Percentiles rank a stretch among this genome's conserved stretches.
Conservation (phyloP, 1,139 yeast species). For the Lodderomyces jiufengensis region DNA sequence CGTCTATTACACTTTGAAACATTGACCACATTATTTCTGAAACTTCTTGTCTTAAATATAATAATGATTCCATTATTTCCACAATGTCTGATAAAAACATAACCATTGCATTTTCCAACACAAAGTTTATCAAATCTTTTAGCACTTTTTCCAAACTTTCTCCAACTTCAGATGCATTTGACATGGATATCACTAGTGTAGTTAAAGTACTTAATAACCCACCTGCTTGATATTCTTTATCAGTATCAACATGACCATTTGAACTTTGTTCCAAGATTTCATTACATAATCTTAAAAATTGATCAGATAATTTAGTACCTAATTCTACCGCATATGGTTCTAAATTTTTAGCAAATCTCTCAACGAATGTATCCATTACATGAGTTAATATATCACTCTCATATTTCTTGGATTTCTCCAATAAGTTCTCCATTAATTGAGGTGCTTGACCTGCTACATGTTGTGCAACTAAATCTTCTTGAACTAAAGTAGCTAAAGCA, state of each 20-base stretch:
- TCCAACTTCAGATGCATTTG: slow-evolving; percentile 45
- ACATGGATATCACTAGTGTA: slow-evolving; percentile 52
- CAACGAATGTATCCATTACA: slow-evolving; percentile 56
- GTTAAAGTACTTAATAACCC: slow-evolving; percentile 50
- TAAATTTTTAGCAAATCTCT: slow-evolving; percentile 48
- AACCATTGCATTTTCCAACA: slow-evolving; percentile 48
- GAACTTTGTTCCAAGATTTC: slow-evolving; percentile 37
- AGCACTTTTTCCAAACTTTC: slow-evolving; percentile 37
- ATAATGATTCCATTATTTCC: slow-evolving; percentile 48
- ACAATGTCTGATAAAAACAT: slow-evolving; percentile 46
- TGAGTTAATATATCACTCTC: slow-evolving; percentile 53
- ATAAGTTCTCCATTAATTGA: slow-evolving; percentile 48
- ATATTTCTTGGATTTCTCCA: slow-evolving; percentile 47
- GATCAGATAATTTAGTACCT: slow-evolving; percentile 44
- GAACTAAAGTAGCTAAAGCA: slow-evolving; percentile 48
- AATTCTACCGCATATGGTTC: slow-evolving; percentile 56
- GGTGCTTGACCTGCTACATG: slow-evolving; percentile 49
- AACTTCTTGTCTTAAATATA: slow-evolving; percentile 38
- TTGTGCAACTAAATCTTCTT: slow-evolving; percentile 45
- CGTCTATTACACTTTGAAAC: slow-evolving; percentile 38
- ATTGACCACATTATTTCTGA: slow-evolving; percentile 49
- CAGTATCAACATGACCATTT: slow-evolving; percentile 28
- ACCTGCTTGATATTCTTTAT: slow-evolving; percentile 51
- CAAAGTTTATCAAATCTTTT: slow-evolving; percentile 40
- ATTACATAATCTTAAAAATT: slow-evolving; percentile 42